Percentiles rank a stretch among this genome's conserved stretches.
phyloP scores from a whole-genome alignment of 345 rosid genomes.

The Rhizophora mangle region DNA sequence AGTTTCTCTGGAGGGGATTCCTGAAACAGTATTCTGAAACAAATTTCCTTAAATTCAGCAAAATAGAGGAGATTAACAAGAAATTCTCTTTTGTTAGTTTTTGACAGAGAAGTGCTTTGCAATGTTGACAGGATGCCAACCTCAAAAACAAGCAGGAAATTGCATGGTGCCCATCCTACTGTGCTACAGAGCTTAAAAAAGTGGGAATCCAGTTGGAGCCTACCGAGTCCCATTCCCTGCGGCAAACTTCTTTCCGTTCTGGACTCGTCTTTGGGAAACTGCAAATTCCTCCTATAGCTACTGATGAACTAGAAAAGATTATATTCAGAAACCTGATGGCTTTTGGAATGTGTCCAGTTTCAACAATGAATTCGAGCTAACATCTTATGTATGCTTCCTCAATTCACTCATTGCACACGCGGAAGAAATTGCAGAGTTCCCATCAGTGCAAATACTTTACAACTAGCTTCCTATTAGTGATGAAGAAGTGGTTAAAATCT shows the following conservation, averaged over 20 bases:
- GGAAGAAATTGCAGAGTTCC: background rate
- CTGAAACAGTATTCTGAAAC: too few species aligned
- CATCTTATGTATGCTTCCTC: background rate
- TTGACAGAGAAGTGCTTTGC: too few species aligned
- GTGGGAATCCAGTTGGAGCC: background rate
- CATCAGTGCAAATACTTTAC: background rate
- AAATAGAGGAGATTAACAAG: too few species aligned
- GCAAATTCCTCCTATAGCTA: background rate
- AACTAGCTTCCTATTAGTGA: background rate
- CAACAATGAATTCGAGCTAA: background rate
- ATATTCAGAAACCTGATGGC: background rate
- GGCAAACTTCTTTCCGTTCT: too few species aligned
- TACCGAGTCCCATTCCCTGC: background rate
- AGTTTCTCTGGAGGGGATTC: slow-evolving; percentile 1
- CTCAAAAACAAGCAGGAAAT: background rate
- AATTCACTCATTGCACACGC: background rate
- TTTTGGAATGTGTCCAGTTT: background rate
- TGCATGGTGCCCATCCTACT: background rate
- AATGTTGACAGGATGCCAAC: background rate
- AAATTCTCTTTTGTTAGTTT: too few species aligned
- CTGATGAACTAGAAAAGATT: background rate
- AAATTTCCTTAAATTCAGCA: too few species aligned
- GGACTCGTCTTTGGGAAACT: background rate
- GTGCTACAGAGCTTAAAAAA: background rate
- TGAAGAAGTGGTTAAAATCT: too few species aligned